These are phyloP conservation scores for Cystobasidium ongulense DNA, from an alignment of 768 basidiomycete species.

Conservation along the genomic window DNA sequence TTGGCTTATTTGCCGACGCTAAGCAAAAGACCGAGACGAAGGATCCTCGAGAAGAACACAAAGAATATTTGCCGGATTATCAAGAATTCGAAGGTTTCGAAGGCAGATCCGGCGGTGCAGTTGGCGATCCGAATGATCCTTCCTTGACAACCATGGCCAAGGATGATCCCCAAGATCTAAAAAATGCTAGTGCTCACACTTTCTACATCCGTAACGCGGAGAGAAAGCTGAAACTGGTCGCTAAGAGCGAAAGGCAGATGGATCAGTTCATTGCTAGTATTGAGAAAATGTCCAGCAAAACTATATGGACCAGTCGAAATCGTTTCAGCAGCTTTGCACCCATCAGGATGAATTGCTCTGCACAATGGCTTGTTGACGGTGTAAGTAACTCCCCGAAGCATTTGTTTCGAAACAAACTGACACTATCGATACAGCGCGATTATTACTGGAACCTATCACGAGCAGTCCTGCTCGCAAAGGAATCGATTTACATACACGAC, in stretches of 20 bases:
- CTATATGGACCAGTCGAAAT: slow-evolving; percentile 69
- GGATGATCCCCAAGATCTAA: slow-evolving; percentile 44
- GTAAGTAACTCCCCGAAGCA: slow-evolving; percentile 52
- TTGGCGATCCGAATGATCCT: slow-evolving; percentile 57
- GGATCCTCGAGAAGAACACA: slow-evolving; percentile 10
- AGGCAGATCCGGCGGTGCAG: slow-evolving; percentile 46
- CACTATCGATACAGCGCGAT: slow-evolving; percentile 61
- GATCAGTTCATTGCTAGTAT: slow-evolving; percentile 90
- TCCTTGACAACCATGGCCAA: slow-evolving; percentile 39
- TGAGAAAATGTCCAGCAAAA: slow-evolving; percentile 65
- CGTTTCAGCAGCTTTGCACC: slow-evolving; percentile 93
- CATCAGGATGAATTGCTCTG: slow-evolving; percentile 80
- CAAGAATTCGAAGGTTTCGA: slow-evolving; percentile 3
- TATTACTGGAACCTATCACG: slow-evolving; percentile 96
- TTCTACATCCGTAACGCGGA: slow-evolving; percentile 91
- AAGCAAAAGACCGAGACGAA: background rate
- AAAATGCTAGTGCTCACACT: slow-evolving; percentile 79
- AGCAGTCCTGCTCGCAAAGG: slow-evolving; percentile 75
- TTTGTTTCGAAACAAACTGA: background rate
- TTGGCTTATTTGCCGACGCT: slow-evolving; percentile 56
- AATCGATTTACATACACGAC: slow-evolving; percentile 55
- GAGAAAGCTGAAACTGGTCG: slow-evolving; percentile 72
- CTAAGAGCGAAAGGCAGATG: slow-evolving; percentile 94
- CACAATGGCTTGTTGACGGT: slow-evolving; percentile 97
- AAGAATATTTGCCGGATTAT: background rate